Percentiles rank a stretch among this genome's conserved stretches.
Conservation (phyloP, 129 eudicot genomes). For the Centrapalus pauciflorus region DNA sequence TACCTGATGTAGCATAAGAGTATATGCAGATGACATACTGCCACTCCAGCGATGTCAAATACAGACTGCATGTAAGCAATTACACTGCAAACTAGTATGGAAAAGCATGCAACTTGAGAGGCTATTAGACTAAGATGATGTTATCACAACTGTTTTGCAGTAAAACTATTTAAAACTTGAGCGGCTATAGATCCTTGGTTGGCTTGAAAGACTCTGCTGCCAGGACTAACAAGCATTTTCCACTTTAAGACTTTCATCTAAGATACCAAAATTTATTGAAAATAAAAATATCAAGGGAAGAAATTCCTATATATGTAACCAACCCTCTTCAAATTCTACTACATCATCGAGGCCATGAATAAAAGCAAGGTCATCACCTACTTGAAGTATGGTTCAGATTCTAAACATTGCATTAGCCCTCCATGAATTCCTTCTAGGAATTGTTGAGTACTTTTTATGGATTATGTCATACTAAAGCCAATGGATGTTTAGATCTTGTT, state of each 20-base stretch:
- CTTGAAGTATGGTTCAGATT: no score
- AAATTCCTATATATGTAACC: no score
- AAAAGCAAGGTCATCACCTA: no score
- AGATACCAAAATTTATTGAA: no score
- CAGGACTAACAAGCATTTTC: not conserved
- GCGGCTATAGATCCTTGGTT: not conserved
- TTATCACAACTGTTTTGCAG: not conserved
- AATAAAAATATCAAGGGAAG: no score
- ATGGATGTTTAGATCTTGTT: no score
- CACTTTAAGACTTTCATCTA: not conserved
- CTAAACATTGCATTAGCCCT: no score
- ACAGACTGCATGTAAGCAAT: not conserved
- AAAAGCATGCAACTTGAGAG: not conserved
- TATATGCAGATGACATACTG: not conserved
- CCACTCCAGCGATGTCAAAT: slow-evolving; percentile 6
- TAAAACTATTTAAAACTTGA: not conserved
- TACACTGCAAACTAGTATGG: not conserved
- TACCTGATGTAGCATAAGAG: not conserved
- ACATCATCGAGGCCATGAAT: no score
- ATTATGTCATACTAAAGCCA: no score
- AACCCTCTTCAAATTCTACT: no score
- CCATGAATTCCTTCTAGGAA: no score
- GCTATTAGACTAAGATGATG: not conserved
- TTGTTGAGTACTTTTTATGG: no score
- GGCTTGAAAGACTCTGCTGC: slow-evolving; percentile 2